Evolutionary conservation across 1,139 yeast genomes (phyloP), one percentile per base, ranked within the genome.

Genomic region (Zygosaccharomyces pseudobailii): DNA sequence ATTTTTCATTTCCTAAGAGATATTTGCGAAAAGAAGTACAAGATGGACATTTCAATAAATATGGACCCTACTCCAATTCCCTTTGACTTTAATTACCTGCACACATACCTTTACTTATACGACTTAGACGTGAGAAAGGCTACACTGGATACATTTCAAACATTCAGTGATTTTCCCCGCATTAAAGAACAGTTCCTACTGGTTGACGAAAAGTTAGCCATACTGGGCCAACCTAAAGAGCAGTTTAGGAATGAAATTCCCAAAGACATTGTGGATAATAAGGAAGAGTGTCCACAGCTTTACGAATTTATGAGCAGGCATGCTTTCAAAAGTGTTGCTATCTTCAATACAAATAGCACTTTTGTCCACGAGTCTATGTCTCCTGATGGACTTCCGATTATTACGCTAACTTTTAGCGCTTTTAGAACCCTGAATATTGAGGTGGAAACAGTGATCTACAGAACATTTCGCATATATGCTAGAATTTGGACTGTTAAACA

Each of bases 301-400:
- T 80, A 78, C 56, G 95, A 87, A 49, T 86, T 86, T 56, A 83
- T 87, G 89, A 75, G 81, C 23, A 80, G 81, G 52, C 78, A 82
- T 70, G 72, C 87, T 0, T 70, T 77, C 44, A 74, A 76, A 45
- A 81, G 81, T 52, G 68, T 76, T 30, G 79, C 76, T 8, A 65
- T 70, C 4, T 60, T 70, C 23, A 76, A 76, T 22, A 66, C 68
- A 19, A 49, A 51, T 6, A 40, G 37, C 10, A 73, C 78, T 0
- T 71, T 83, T 35, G 74, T 85, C 6, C 82, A 78, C 47, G 87
- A 79, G 54, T 78, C 86, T 0, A 78, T 84, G 19, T 78, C 84
- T 45, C 71, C 75, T 40, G 95, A 87, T 62, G 96, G 95, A 6
- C 69, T 79, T 0, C 95, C 95, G 0, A 73, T 82, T 22, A 69